A percentile compares a stretch with the other conserved stretches of the same genome.
These are phyloP conservation scores for Prunella vulgaris DNA, from an alignment of 257 asterid species.

Conservation along the genomic window DNA sequence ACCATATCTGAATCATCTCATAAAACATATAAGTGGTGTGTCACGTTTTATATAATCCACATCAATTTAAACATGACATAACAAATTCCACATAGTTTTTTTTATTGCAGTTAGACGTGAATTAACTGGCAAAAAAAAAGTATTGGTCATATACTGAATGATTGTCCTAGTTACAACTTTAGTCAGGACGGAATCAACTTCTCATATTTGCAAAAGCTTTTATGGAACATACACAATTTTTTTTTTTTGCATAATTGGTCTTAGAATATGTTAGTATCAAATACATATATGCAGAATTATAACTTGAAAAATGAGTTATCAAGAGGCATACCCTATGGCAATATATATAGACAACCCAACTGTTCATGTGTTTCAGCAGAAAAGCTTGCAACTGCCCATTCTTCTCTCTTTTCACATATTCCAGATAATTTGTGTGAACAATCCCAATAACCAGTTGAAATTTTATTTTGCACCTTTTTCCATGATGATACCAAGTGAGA, in stretches of 20 bases:
- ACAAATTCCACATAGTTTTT: neutral
- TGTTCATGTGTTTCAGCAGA: no score
- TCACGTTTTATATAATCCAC: neutral
- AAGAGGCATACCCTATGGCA: slow-evolving; percentile 73
- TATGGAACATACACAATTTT: neutral
- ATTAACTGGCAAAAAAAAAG: neutral
- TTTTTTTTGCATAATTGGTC: neutral
- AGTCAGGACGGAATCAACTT: no score
- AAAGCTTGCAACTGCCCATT: no score
- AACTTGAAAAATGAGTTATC: neutral
- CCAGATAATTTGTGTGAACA: no score
- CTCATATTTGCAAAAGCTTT: no score
- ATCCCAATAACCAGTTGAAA: no score
- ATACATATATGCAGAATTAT: neutral
- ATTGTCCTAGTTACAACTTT: neutral
- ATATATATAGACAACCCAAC: slow-evolving; percentile 49
- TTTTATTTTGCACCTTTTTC: no score
- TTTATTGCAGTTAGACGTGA: neutral
- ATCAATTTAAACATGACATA: slow-evolving; percentile 4
- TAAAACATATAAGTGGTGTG: neutral
- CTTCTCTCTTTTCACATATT: no score
- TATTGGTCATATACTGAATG: neutral
- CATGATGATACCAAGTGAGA: no score
- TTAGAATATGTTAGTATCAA: neutral
- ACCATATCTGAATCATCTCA: neutral